Evolutionary conservation across 2,329 filamentous ascomycete species (phyloP), one percentile per base, ranked within the genome.

Genomic region (Arthrobotrys musiformis): DNA sequence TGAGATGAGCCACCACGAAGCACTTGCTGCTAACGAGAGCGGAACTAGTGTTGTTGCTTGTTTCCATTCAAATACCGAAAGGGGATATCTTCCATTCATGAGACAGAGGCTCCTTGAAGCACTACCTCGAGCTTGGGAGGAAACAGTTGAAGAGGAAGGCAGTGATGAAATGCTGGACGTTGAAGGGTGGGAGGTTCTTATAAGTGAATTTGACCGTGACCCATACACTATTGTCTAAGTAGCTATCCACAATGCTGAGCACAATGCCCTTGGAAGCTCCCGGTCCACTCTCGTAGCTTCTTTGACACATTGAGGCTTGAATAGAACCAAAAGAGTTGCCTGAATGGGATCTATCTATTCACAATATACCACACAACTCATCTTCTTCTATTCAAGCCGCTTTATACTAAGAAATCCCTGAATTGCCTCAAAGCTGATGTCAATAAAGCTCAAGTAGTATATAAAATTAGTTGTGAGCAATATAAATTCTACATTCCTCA

Each of bases 21-120:
- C 94, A 2, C 87, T 99, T 72, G 89, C 92, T 42, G 93, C 93
- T 0, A 93, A 92, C 28, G 94, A 97, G 85, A 88, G 90, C 73
- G 94, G 94, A 0, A 90, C 90, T 79, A 91, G 90, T 67, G 92
- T 98, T 0, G 88, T 98, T 62, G 91, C 79, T n/a, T 81, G 80
- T 56, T 97, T 97, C 81, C 95, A 99, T 83, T 94, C 92, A 80
- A 98, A 98, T 83, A 95, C 92, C 0, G 95, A 99, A 85, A 86
- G 95, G 37, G 90, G 89, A 0, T 99, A 94, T 82, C 84, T 99
- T 81, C 87, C 90, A 74, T 89, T 92, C 54, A 87, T 99, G 85
- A 87, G 87, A 80, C 86, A 86, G 17, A 89, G 90, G 83, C 84
- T 97, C 80, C 85, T 89, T 80, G 85, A 85, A 42, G 84, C 86